Evolutionary conservation across 164 flowering plant species (phyloP), one percentile per base, ranked within the genome.

Genomic region (Houttuynia cordata): DNA sequence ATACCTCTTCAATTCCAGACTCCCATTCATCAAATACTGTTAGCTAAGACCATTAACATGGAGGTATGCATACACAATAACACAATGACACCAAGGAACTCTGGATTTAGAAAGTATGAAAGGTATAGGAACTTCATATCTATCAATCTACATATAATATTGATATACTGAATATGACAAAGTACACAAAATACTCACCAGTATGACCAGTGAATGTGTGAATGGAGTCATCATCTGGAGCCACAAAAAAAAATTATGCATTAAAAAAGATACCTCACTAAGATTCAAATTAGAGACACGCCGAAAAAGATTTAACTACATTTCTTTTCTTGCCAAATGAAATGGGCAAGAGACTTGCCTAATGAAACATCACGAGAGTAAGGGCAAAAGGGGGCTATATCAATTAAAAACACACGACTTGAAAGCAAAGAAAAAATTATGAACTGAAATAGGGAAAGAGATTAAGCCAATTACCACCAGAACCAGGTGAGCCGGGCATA

Each of bases 141-240:
- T 53, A 53, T 3, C 18, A 21, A 6, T 10, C 24, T 21, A 53
- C 25, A n/a, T 20, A 53, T 0, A 18, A 51, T 7, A 51, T 18
- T 7, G 17, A 23, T 10, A 53, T n/a, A 23, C 8, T 12, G 22
- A 7, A 21, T 21, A 4, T 4, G 51, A 24, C 21, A 49, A 42
- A 24, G 19, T n/a, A 2, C n/a, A 51, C 30, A 52, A 40, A 42
- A 70, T 56, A 10, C 64, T 65, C 70, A 87, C 98, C 98, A 37
- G 79, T 75, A 67, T 92, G 98, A 54, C 96, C 96, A 17, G 91
- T 81, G 72, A 92, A 92, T 60, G 69, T 74, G 71, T 87, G 96
- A 63, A 80, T 24, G 1, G 96, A 89, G 73, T 89, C 98, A 75
- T 92, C 96, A n/a, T 62, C 64, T 53, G 74, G 87, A 24, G 78